Base-by-base conservation (phyloP, 2,329 filamentous ascomycete genomes). In the Penicillium sclerotigenum region DNA sequence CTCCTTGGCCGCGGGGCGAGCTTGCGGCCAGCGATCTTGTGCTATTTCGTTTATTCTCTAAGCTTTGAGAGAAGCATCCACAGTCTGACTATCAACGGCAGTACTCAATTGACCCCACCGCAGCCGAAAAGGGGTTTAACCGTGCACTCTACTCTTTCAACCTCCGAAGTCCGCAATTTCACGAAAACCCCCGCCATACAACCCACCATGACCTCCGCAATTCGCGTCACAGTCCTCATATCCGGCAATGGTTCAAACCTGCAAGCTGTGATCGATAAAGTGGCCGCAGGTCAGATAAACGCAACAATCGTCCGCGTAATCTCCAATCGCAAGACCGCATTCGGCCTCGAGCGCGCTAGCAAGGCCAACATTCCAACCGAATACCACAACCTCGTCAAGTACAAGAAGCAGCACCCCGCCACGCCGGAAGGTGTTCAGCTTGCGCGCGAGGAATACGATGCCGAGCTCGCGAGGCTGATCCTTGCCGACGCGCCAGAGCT, bases 301-400 rank as follows among this genome's bases (percentile, higher is more conserved):
- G 76, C 79, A 6, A 76, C 79, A 61, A 82, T 88, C 66, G 75
- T 83, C 24, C 83, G 85, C 57, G 86, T 89, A 6, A 84, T 89
- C 57, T 82, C 85, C 66, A 87, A 87, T 72, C 80, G 82, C 66
- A 84, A 84, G 70, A 78, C 81, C 56, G 87, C 85, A 28, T 86
- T 82, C 64, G 87, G 87, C 40, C 80, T 89, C 58, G 77, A 81
- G 58, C 82, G 86, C 55, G 87, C 87, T 9, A 65, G 75, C 49
- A 74, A 78, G 42, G 85, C 83, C 51, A 67, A 72, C 34, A 92
- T 95, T 55, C 86, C 89, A 0, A 89, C 84, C 53, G 83, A 84
- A 52, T 93, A 93, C 77, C 91, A 93, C 80, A 93, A 93, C 73
- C 83, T 94, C 38, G 80, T 92, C 54, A 81, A 83, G 34, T 87